Base-by-base conservation (phyloP, 148 eudicot genomes). In the Rhododendron henanense region DNA sequence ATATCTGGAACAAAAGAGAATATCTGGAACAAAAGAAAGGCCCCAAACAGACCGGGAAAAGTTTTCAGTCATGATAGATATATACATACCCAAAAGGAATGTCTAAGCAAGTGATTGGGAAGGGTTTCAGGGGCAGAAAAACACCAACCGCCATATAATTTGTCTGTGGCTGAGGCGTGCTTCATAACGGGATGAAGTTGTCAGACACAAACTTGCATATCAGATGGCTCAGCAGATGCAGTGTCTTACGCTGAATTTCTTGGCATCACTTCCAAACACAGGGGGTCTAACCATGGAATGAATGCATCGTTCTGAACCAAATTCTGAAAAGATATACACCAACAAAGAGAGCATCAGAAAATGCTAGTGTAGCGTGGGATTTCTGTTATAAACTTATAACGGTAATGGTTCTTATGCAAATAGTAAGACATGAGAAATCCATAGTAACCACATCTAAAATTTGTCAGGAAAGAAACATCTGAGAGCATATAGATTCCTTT, bases 291-390 rank as follows among this genome's bases (percentile, higher is more conserved):
- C 83, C 83, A 81, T 33, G 83, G 83, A 21, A 5, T 71, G 47
- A 81, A 81, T 55, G 83, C 71, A 81, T 57, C 83, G 10, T 57
- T 13, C 23, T 18, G 83, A 81, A 37, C 83, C 71, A 81, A 57
- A 57, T 81, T 81, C 83, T 81, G 83, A 57, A 0, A 37, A 37
- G 28, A 81, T 18, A 35, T 33, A 81, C 53, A 81, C 7, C 48
- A 55, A 81, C 14, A 55, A 35, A 69, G 18, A 81, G 48, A 81
- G 47, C 25, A 81, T 81, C 83, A 81, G 83, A 53, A 81, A 81
- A 33, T 37, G 71, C 71, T 23, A 57, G 16, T 16, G 69, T 14
- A 81, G 37, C 44, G 31, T 80, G 23, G 15, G 18, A 51, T 18
- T 9, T n/a, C 25, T 78, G 81, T n/a, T 45, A 45, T 41, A 41